Conservation (phyloP, 108 stramenopile species). For the Fistulifera pelliculosa region DNA sequence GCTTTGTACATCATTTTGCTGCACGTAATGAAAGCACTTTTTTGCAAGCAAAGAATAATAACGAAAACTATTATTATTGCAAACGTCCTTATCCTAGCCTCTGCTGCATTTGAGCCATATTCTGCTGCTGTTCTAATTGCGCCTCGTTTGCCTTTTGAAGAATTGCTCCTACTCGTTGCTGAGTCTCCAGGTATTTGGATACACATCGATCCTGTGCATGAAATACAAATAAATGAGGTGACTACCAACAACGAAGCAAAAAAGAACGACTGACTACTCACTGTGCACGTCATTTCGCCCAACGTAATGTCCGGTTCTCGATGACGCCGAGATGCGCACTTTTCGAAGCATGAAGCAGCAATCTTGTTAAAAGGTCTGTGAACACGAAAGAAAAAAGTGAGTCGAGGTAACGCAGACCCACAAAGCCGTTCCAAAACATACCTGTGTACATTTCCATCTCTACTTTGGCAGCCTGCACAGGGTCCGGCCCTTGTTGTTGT, state of each 20-base stretch:
- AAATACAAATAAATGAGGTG: conserved; percentile 9
- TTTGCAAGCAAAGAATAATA: too few relatives aligned
- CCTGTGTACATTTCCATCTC: conserved; percentile 96
- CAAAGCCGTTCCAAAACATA: neutral
- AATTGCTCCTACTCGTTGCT: conserved; percentile 80
- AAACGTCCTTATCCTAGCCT: conserved; percentile 38
- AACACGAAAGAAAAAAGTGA: neutral
- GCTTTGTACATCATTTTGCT: neutral
- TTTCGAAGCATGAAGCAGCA: conserved; percentile 80
- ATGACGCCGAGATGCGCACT: conserved; percentile 85
- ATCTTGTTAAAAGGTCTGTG: conserved; percentile 91
- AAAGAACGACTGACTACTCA: neutral
- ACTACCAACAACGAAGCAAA: neutral
- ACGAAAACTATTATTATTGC: neutral
- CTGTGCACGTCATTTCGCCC: conserved; percentile 91
- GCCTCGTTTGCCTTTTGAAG: conserved; percentile 82
- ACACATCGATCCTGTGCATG: conserved; percentile 77
- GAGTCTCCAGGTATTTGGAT: conserved; percentile 87
- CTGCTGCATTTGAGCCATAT: conserved; percentile 61
- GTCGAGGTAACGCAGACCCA: too few relatives aligned
- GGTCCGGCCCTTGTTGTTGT: conserved; percentile 64
- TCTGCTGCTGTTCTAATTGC: conserved; percentile 60
- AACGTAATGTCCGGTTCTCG: conserved; percentile 83
- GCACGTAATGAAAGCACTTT: conserved; percentile 5
- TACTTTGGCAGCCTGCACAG: conserved; percentile 78